A percentile compares a stretch with the other conserved stretches of the same genome.
Evolutionary conservation across 2,329 filamentous ascomycete genomes (phyloP).

Genomic region (Stagonosporopsis cucurbitacearum): DNA sequence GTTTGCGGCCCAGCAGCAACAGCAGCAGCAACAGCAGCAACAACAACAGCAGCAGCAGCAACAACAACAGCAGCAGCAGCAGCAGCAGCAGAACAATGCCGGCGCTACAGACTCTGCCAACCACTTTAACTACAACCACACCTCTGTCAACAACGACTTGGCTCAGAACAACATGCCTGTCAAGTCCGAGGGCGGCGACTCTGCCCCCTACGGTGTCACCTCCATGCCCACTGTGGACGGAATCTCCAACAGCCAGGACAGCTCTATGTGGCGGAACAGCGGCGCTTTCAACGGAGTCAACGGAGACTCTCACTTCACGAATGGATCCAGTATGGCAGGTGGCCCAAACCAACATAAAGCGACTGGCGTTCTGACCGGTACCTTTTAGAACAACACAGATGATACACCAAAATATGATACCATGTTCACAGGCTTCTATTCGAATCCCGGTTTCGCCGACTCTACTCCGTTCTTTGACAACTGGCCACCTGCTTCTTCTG

Average conservation of each 20-base stretch:
- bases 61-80: conserved; percentile 20
- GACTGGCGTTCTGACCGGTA: conserved; percentile 52
- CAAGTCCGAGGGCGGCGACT: conserved; percentile 42
- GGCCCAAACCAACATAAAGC: conserved; percentile 53
- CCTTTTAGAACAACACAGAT: conserved; percentile 51
- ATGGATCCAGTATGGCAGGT: conserved; percentile 54
- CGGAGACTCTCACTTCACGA: conserved; percentile 54
- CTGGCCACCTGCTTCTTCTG: conserved; percentile 51
- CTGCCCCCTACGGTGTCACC: conserved; percentile 42
- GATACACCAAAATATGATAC: conserved; percentile 53
- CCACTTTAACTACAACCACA: conserved; percentile 45
- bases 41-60: conserved; percentile 7
- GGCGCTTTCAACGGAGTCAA: conserved; percentile 53
- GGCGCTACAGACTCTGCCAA: conserved; percentile 30
- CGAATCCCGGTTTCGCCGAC: conserved; percentile 53
- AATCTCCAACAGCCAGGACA: conserved; percentile 46
- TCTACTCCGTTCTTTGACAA: conserved; percentile 47
- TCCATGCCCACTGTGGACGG: conserved; percentile 46
- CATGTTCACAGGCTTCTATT: conserved; percentile 58
- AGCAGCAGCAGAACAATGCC: conserved; percentile 34
- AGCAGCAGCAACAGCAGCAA: conserved; percentile 30
- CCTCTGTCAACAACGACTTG: conserved; percentile 41
- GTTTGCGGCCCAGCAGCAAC: conserved; percentile 24
- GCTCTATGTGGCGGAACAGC: conserved; percentile 52
- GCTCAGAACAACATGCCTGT: conserved; percentile 44